Evolutionary conservation across 352 stramenopile species (phyloP), one percentile per base, ranked within the genome.

Genomic region (Vaucheria bursata): DNA sequence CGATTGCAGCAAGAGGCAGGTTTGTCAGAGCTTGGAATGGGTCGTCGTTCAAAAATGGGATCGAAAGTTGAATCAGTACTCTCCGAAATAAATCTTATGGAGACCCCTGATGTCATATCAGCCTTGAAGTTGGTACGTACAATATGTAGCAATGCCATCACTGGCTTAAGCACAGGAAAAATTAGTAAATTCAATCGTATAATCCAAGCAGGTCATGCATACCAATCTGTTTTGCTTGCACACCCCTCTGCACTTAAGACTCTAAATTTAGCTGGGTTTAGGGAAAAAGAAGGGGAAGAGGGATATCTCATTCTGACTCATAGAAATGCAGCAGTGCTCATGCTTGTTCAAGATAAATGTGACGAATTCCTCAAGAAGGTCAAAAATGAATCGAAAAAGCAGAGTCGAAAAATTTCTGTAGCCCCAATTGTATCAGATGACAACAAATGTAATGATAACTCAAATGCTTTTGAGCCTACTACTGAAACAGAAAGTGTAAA

Each of bases 1-100:
- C 79, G 80, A 53, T 45, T 84, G 8, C 69, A 71, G 39, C 79
- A 84, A 33, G 39, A 79, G 8, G 79, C 79, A 49, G 79, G 79
- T 59, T 1, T 76, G 71, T 79, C 1, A 3, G 1, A 53, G n/a
- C 71, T 79, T 18, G 73, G 71, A 12, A 71, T 71, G 1, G 37
- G 39, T 1, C 35, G 71, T 50, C 25, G 64, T n/a, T 25, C 25
- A 8, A 59, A 77, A 31, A 37, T 77, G 31, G 71, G 29, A 31
- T 12, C 25, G n/a, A 71, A 65, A 1, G 37, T 77, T 34, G 71
- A 78, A 0, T 69, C 59, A 38, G 59, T 69, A 38, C 29, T 12
- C 45, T 25, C 45, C 45, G 45, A 59, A 25, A 25, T 59, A 25
- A 18, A 12, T 18, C 12, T 25, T 25, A 59, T 18, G 45, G 45